Percentiles rank a stretch among this genome's conserved stretches.
These are phyloP conservation scores for Poa annua DNA, from an alignment of 176 grass and related monocot species.

Conservation along the genomic window DNA sequence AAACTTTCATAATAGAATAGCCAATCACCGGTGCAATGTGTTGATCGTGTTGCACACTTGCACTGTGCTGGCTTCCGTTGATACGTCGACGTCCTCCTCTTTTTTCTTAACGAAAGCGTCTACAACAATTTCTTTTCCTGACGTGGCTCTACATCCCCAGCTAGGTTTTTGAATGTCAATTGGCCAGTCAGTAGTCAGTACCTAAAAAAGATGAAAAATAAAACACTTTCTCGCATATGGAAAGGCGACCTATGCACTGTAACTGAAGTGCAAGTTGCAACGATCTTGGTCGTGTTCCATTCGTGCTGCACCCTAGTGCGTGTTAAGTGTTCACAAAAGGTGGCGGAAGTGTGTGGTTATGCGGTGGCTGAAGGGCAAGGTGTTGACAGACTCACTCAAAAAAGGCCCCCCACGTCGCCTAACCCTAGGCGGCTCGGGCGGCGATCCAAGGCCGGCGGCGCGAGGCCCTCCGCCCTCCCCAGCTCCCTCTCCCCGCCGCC, in stretches of 20 bases:
- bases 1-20: background rate
- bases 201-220: background rate
- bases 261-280: constrained; percentile 1
- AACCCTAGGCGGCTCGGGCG: too few species aligned
- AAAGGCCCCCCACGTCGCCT: too few species aligned
- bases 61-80: background rate
- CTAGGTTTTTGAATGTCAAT: constrained; percentile 2
- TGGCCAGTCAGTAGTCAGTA: background rate
- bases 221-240: background rate
- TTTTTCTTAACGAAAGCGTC: background rate
- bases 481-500: too few species aligned
- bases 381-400: too few species aligned
- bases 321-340: background rate
- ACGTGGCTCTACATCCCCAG: background rate
- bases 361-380: background rate
- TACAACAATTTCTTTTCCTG: background rate
- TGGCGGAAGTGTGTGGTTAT: background rate
- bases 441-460: too few species aligned
- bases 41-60: background rate
- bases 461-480: too few species aligned
- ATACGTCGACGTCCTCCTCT: background rate
- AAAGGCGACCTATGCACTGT: background rate
- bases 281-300: background rate
- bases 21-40: background rate
- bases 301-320: background rate